Evolutionary conservation across 2,329 filamentous ascomycete species (phyloP).

Genomic region (Trichoderma sp.): DNA sequence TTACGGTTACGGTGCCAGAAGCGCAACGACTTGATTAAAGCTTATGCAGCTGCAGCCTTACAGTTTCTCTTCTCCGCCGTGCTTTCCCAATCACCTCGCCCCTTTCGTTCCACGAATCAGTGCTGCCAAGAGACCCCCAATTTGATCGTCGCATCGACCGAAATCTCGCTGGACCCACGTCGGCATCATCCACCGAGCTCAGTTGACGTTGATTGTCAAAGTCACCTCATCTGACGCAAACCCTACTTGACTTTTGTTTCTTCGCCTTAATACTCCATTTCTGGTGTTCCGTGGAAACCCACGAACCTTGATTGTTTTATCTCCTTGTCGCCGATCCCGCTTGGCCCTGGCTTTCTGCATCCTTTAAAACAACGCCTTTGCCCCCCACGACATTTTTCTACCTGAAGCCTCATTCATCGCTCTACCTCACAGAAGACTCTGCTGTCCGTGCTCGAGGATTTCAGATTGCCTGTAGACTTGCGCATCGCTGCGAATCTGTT

Average conservation of each 20-base stretch:
- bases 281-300: background rate
- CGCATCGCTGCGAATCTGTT: background rate
- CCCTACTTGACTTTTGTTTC: background rate
- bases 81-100: background rate
- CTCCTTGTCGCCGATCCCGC: background rate
- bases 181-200: slow-evolving; percentile 21
- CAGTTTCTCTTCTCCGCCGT: background rate
- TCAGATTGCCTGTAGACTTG: background rate
- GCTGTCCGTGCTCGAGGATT: background rate
- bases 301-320: background rate
- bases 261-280: slow-evolving; percentile 18
- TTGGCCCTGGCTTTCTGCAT: background rate
- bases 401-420: slow-evolving; percentile 4
- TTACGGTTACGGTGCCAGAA: background rate
- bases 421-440: background rate
- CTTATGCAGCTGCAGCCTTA: slow-evolving; percentile 5
- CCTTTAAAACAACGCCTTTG: slow-evolving; percentile 4
- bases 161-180: slow-evolving; percentile 23
- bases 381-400: slow-evolving; percentile 4
- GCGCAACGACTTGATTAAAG: background rate
- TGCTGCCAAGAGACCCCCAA: slow-evolving; percentile 14
- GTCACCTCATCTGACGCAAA: slow-evolving; percentile 23
- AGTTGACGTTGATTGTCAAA: slow-evolving; percentile 14
- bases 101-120: slow-evolving; percentile 17
- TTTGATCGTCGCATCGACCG: slow-evolving; percentile 16